Evolutionary conservation across 331 rosid genomes (phyloP), one percentile per base, ranked within the genome.

Genomic region (Quercus tomentella): DNA sequence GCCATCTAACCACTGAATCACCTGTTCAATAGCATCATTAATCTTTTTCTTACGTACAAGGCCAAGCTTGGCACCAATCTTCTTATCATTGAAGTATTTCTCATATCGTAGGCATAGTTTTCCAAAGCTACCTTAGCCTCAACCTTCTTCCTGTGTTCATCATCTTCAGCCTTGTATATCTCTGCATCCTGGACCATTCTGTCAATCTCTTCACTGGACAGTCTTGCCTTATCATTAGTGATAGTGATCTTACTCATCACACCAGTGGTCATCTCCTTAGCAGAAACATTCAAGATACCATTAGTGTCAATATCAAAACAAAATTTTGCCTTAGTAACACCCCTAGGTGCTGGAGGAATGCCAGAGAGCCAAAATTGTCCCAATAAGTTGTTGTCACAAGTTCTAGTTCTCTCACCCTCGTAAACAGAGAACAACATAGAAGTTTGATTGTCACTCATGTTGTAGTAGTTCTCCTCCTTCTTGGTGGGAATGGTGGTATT

Each of bases 271-370:
- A n/a, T 45, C 17, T 70, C 74, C 74, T 10, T 4, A 2, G 74
- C 74, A n/a, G 57, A 43, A 25, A 70, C 74, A 43, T 80, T 80
- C 28, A 84, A 67, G 54, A 84, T 81, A 10, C 85, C 88, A 25
- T 81, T 84, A 0, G 81, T 79, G 1, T 81, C 88, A 8, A 84
- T 77, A 37, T 84, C 85, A 5, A 81, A 84, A 72, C 85, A 80
- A 4, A 60, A 82, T 0, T 67, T 77, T 51, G 81, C 69, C 57
- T 74, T 56, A 0, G 82, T 82, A 12, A 45, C 84, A 11, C 85
- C 85, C 17, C 78, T 52, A 1, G n/a, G 41, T 4, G 35, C 37
- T 14, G 4, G 10, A 5, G 37, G n/a, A 62, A 25, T 15, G 69
- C 28, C 65, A 58, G 20, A 26, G 1, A 62, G 21, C 69, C 0